phyloP scores from a whole-genome alignment of 2,329 filamentous ascomycete species.

The Bipolaris sorokiniana region DNA sequence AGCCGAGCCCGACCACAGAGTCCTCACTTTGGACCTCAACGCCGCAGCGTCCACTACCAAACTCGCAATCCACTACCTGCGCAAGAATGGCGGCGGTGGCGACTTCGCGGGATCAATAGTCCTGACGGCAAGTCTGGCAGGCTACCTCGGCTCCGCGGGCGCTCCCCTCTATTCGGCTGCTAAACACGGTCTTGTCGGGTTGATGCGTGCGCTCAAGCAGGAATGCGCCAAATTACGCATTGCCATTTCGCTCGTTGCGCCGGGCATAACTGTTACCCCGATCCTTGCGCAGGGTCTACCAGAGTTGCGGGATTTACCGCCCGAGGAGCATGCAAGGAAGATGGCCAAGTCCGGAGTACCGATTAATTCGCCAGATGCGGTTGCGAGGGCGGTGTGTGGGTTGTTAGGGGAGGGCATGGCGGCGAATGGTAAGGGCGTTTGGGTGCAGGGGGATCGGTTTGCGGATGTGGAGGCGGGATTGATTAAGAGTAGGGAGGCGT shows the following conservation, averaged over 20 bases:
- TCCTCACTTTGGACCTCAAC: constrained; percentile 55
- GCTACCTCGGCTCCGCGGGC: constrained; percentile 57
- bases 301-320: constrained; percentile 26
- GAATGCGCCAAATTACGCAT: constrained; percentile 56
- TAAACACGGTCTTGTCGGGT: constrained; percentile 59
- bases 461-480: constrained; percentile 56
- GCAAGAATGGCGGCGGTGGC: constrained; percentile 51
- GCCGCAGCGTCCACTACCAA: constrained; percentile 56
- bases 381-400: constrained; percentile 55
- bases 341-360: constrained; percentile 55
- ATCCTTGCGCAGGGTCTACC: constrained; percentile 48
- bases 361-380: constrained; percentile 54
- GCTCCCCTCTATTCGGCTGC: constrained; percentile 58
- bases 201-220: constrained; percentile 58
- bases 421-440: constrained; percentile 55
- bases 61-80: constrained; percentile 56
- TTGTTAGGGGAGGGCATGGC: constrained; percentile 53
- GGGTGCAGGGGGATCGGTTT: constrained; percentile 54
- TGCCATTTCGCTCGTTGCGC: constrained; percentile 56
- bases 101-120: constrained; percentile 40
- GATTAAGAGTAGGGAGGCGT: constrained; percentile 53
- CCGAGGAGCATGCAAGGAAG: constrained; percentile 51
- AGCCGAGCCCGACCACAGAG: constrained; percentile 55
- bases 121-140: constrained; percentile 57
- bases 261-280: constrained; percentile 57